Evolutionary conservation across 1,139 yeast genomes (phyloP).

Genomic region (Kurtzmaniella quercitrusa): DNA sequence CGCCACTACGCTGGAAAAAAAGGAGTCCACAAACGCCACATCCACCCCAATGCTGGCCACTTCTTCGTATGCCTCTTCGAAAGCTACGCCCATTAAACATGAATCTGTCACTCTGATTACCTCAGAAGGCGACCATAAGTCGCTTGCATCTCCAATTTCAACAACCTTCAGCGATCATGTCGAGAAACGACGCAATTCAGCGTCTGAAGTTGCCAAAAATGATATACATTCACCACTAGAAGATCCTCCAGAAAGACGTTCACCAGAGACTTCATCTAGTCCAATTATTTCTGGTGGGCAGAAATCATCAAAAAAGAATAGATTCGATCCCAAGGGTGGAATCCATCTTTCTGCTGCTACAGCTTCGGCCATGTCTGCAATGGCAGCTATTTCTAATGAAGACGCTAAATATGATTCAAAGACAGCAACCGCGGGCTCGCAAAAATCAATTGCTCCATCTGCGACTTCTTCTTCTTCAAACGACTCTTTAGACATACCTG

Average conservation of each 20-base stretch:
- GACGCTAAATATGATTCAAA: background rate
- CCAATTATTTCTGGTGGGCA: background rate
- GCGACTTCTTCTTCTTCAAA: background rate
- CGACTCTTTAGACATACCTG: conserved; percentile 6
- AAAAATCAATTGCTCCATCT: background rate
- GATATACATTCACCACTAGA: background rate
- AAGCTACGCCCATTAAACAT: background rate
- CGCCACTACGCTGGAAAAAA: too few relatives aligned
- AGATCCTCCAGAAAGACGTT: background rate
- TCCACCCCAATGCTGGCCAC: background rate
- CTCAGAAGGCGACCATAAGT: background rate
- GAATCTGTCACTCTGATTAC: background rate
- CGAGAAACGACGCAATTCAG: background rate
- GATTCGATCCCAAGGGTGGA: conserved; percentile 7
- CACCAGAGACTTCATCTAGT: background rate
- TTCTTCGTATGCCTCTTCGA: background rate
- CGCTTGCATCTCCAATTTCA: background rate
- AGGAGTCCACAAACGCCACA: background rate
- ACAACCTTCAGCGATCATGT: background rate
- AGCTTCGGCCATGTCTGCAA: conserved; percentile 7
- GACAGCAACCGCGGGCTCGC: background rate
- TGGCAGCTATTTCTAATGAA: conserved; percentile 5
- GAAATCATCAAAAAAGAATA: background rate
- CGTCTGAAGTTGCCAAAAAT: background rate
- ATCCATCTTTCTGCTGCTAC: conserved; percentile 6